phyloP scores from a whole-genome alignment of 2,329 filamentous ascomycete genomes.

The Ophiostoma tasmaniense region DNA sequence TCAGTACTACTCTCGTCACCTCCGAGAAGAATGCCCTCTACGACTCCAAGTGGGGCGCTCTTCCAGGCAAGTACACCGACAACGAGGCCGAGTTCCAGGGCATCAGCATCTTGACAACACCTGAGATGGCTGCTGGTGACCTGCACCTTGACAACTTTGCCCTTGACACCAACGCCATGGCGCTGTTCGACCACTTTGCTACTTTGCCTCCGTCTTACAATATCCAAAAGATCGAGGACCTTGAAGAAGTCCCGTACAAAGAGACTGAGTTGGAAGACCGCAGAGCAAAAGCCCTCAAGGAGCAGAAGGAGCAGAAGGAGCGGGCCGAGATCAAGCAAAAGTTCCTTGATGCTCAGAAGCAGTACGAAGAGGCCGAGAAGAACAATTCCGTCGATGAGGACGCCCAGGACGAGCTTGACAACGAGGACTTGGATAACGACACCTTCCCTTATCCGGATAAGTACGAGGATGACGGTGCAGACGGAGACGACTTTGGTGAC shows the following conservation, averaged over 20 bases:
- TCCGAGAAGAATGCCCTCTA: neutral
- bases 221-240: neutral
- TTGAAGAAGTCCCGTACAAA: neutral
- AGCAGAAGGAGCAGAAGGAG: neutral
- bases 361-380: neutral
- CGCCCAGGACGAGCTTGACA: neutral
- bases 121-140: slow-evolving; percentile 26
- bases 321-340: neutral
- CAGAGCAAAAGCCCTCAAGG: neutral
- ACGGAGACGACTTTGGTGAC: slow-evolving; percentile 5
- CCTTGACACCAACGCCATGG: slow-evolving; percentile 2
- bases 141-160: slow-evolving; percentile 13
- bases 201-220: neutral
- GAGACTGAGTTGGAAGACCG: neutral
- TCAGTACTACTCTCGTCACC: neutral
- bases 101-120: slow-evolving; percentile 25
- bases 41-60: neutral
- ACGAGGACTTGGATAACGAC: neutral
- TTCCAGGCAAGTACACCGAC: neutral
- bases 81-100: slow-evolving; percentile 7
- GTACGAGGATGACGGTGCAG: neutral
- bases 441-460: neutral
- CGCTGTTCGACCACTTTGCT: neutral
- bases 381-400: neutral
- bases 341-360: neutral